phyloP scores from a whole-genome alignment of 495 filamentous ascomycete species.

The Xylaria scruposa region DNA sequence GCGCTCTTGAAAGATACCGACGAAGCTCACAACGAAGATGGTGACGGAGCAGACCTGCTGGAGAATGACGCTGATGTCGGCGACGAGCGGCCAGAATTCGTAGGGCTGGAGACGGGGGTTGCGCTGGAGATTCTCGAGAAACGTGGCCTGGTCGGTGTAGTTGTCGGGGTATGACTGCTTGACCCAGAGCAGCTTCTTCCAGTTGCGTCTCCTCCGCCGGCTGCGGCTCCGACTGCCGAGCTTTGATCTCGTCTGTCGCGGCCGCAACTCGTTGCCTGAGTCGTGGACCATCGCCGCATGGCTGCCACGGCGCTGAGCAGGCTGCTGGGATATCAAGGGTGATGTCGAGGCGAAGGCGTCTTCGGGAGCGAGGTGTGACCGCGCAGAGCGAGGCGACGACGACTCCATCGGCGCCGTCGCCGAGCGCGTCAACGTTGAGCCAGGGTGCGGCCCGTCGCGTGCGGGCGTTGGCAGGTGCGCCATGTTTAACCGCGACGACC shows the following conservation, averaged over 20 bases:
- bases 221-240: slow-evolving; percentile 59
- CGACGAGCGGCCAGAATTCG: slow-evolving; percentile 96
- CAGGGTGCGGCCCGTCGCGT: slow-evolving; percentile 31
- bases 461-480: background rate
- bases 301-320: slow-evolving; percentile 58
- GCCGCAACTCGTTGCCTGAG: slow-evolving; percentile 54
- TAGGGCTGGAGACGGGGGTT: slow-evolving; percentile 95
- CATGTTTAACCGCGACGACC: slow-evolving; percentile 5
- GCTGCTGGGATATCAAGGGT: slow-evolving; percentile 57
- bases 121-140: slow-evolving; percentile 93
- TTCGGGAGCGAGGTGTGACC: slow-evolving; percentile 68
- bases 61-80: slow-evolving; percentile 94
- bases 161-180: slow-evolving; percentile 98
- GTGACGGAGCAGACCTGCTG: slow-evolving; percentile 94
- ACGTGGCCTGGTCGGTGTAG: slow-evolving; percentile 95
- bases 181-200: slow-evolving; percentile 98
- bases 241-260: slow-evolving; percentile 42
- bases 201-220: slow-evolving; percentile 70
- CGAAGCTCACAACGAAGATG: slow-evolving; percentile 93
- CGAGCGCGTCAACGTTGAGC: slow-evolving; percentile 47
- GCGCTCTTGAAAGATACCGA: slow-evolving; percentile 83
- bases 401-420: slow-evolving; percentile 49
- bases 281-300: slow-evolving; percentile 46
- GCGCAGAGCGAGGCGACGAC: slow-evolving; percentile 49
- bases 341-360: slow-evolving; percentile 8